Conservation (phyloP, 2,329 filamentous ascomycete genomes). For the Stagonosporopsis vannaccii region DNA sequence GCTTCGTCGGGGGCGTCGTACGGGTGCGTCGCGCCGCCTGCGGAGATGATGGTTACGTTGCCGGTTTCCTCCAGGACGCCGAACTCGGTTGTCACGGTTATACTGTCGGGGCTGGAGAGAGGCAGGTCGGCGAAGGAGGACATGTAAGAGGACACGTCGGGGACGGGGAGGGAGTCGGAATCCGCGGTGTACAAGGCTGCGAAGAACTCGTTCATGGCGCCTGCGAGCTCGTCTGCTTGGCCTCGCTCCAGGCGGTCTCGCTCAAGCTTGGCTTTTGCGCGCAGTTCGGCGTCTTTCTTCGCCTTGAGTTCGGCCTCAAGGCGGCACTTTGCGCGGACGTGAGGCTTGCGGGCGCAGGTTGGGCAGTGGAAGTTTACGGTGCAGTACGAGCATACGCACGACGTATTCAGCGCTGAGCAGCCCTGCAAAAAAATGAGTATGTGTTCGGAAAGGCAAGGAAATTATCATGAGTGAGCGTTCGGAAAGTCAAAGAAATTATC, state of each 20-base stretch:
- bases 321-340: constrained; percentile 46
- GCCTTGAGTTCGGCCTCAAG: constrained; percentile 45
- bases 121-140: constrained; percentile 19
- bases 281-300: constrained; percentile 41
- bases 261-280: constrained; percentile 37
- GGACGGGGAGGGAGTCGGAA: neutral
- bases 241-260: constrained; percentile 45
- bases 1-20: constrained; percentile 19
- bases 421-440: constrained; percentile 34
- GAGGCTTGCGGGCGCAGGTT: constrained; percentile 43
- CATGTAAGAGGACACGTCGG: constrained; percentile 10
- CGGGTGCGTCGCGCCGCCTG: constrained; percentile 24
- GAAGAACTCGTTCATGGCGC: constrained; percentile 47
- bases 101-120: constrained; percentile 42
- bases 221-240: constrained; percentile 45
- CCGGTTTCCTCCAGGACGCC: constrained; percentile 43
- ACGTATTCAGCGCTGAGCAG: constrained; percentile 39
- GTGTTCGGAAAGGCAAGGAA: too few species aligned
- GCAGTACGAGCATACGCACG: constrained; percentile 51
- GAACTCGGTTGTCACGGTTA: constrained; percentile 46
- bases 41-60: constrained; percentile 40
- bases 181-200: constrained; percentile 33
- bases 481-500: too few species aligned
- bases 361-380: constrained; percentile 51
- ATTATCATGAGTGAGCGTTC: too few species aligned